These are phyloP conservation scores for Meripilus lineatus DNA, from an alignment of 1,284 basidiomycete genomes.

Conservation along the genomic window DNA sequence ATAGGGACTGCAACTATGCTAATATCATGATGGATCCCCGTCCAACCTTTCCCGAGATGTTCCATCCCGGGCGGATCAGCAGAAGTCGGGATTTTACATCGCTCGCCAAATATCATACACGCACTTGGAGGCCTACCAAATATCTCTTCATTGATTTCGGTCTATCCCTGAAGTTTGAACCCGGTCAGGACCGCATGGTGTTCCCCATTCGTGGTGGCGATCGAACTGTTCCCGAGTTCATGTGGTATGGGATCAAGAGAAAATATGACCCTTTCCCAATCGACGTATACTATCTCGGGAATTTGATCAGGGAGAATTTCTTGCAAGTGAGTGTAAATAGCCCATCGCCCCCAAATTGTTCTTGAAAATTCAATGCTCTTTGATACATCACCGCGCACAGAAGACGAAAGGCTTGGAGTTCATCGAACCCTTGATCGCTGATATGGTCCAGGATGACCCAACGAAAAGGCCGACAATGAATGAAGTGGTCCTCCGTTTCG, in stretches of 20 bases:
- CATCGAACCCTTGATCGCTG: constrained; percentile 6
- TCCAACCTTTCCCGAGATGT: constrained; percentile 19
- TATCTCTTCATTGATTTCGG: constrained; percentile 35
- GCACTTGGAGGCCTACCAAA: constrained; percentile 20
- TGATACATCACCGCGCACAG: neutral
- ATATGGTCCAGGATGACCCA: constrained; percentile 10
- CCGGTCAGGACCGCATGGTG: constrained; percentile 6
- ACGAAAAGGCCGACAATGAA: constrained; percentile 9
- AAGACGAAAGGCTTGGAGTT: constrained; percentile 7
- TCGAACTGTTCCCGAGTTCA: constrained; percentile 24
- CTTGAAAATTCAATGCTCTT: neutral
- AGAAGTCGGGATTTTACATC: constrained; percentile 8
- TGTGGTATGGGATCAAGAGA: constrained; percentile 22
- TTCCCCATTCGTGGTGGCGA: constrained; percentile 18
- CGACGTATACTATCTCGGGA: constrained; percentile 25
- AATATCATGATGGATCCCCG: constrained; percentile 36
- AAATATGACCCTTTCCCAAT: constrained; percentile 27
- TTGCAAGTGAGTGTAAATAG: no score
- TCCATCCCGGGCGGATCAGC: constrained; percentile 12
- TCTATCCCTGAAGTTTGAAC: constrained; percentile 19
- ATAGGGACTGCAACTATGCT: constrained; percentile 33
- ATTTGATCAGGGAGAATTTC: constrained; percentile 19
- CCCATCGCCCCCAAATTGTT: no score
- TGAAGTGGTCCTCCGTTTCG: constrained; percentile 10
- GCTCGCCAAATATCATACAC: constrained; percentile 16